Base-by-base conservation (phyloP, 2,329 filamentous ascomycete genomes). In the Pestalotiopsis sp. region DNA sequence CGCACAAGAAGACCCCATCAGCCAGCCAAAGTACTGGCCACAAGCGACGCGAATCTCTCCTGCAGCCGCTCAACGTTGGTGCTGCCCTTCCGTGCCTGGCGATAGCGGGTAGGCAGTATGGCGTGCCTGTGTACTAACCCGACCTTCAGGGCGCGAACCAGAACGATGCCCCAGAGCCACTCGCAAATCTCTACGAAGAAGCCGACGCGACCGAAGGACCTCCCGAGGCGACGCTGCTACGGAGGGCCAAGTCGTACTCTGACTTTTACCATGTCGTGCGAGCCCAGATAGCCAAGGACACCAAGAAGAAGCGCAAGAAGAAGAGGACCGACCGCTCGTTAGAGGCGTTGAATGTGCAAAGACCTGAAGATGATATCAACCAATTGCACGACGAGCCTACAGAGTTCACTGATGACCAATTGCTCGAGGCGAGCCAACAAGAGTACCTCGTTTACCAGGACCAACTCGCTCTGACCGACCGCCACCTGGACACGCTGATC, bases 361-460 rank as follows among this genome's bases (percentile, higher is more conserved):
- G 80, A 1, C 67, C 72, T 7, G 78, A 80, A 3, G 71, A 69
- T 1, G 65, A 67, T 7, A 66, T 71, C 39, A 67, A 72, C 23
- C 25, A 25, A 23, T 11, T 5, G 27, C 12, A 41, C 6, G 61
- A 69, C 23, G 67, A 72, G 77, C 38, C 72, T 69, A 67, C 72
- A 1, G 66, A 71, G 2, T 73, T 77, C 5, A 72, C 91, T 36
- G 87, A 90, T 9, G 88, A 90, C 66, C 88, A 90, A 72, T 81
- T 98, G 76, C 83, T 97, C 38, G 89, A 95, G 75, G 90, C 93
- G 66, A 96, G 93, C 78, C 93, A 97, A 78, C 90, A 93, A 73
- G 90, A 95, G 77, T 97, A 97, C 79, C 84, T 92, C 90, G 83
- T 92, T 36, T 98, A 96, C 78, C 88, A 90, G 71, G 92, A 96